Evolutionary conservation across 441 rosid genomes (phyloP), one percentile per base, ranked within the genome.

Genomic region (Mallotus japonicus): DNA sequence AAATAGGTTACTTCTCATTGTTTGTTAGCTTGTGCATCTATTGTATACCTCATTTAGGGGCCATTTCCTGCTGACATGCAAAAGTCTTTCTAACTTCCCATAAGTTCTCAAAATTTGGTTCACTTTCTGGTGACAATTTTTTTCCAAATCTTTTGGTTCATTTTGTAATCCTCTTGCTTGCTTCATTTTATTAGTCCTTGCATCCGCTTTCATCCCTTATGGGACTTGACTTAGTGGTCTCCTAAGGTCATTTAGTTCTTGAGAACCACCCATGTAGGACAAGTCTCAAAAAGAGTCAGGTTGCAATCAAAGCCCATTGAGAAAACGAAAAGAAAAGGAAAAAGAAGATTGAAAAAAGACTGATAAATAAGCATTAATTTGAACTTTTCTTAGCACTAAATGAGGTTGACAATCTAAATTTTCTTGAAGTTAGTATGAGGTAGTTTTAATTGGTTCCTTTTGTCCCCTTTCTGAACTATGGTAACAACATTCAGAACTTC

Each of bases 401-500:
- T 61, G 68, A 73, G 28, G 22, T 49, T 13, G 67, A 46, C 11
- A 60, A 54, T 46, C 40, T n/a, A 42, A n/a, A 8, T 67, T 57
- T 50, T 53, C 46, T 20, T 16, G 8, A 59, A 57, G 66, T 24
- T n/a, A 49, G 49, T 60, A n/a, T 34, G 40, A 56, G 40, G 69
- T 49, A 56, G 6, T 71, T 75, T 76, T 60, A 40, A 16, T 53
- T 58, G 46, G 69, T 69, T 79, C 64, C 54, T 22, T 54, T 62
- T 57, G 68, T 64, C 77, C 54, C 61, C 34, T 56, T 65, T 28
- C 78, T 79, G 79, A 84, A 66, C 55, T 60, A 58, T 61, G 53
- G 54, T 65, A 16, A 77, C 63, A 68, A 78, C 55, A 42, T 85
- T 85, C 85, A 95, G 99, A 82, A 89, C 75, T 95, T 89, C 73